These are phyloP conservation scores for Diospyros lotus DNA, from an alignment of 148 eudicot genomes.

Conservation along the genomic window DNA sequence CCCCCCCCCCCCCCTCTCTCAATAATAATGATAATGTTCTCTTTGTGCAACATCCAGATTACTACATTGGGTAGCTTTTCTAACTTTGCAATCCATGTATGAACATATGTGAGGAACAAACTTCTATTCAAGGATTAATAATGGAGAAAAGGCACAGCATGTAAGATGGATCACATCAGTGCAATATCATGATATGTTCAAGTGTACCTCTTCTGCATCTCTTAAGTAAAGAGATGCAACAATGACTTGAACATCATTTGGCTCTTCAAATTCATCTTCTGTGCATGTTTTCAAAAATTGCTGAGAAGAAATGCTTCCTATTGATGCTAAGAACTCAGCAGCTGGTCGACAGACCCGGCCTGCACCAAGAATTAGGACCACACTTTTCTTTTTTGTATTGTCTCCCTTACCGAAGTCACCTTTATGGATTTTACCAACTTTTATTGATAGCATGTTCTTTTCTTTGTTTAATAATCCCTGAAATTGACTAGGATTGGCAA, in stretches of 20 bases:
- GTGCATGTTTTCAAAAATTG: constrained; percentile 41
- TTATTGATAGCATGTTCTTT: constrained; percentile 47
- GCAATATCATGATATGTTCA: neutral
- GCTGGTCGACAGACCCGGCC: constrained; percentile 99
- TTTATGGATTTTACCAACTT: constrained; percentile 50
- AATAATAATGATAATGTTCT: too few relatives aligned
- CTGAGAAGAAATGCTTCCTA: constrained; percentile 43
- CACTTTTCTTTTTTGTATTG: constrained; percentile 33
- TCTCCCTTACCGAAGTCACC: constrained; percentile 23
- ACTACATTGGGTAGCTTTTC: too few relatives aligned
- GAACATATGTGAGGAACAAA: too few relatives aligned
- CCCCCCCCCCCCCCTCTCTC: too few relatives aligned
- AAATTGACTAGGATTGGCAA: constrained; percentile 51
- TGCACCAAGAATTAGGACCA: constrained; percentile 90
- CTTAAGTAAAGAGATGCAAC: constrained; percentile 86
- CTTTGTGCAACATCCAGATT: too few relatives aligned
- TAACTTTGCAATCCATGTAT: too few relatives aligned
- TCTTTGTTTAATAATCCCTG: constrained; percentile 30
- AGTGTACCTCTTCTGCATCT: constrained; percentile 89
- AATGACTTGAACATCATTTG: constrained; percentile 59
- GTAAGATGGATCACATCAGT: too few relatives aligned
- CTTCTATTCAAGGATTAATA: too few relatives aligned
- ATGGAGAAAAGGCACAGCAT: too few relatives aligned
- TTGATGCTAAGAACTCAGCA: constrained; percentile 69
- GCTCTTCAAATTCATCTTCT: constrained; percentile 38